phyloP scores from a whole-genome alignment of 305 asterid genomes.

The Fraxinus latifolia region DNA sequence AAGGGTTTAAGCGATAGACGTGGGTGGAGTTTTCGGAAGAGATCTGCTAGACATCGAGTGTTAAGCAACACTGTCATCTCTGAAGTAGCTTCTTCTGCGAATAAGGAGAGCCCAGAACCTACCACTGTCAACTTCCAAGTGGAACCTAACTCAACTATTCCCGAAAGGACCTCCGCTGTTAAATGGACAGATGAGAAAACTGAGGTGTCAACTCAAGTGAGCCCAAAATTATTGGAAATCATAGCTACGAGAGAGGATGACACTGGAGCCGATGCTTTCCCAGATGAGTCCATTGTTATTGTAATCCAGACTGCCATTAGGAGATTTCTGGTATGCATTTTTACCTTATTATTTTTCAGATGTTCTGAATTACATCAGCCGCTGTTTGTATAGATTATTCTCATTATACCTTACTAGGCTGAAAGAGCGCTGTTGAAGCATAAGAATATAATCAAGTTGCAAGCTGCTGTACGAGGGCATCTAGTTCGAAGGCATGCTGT shows the following conservation, averaged over 20 bases:
- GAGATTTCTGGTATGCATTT: conserved; percentile 59
- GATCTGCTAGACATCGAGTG: conserved; percentile 74
- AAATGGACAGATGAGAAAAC: conserved; percentile 51
- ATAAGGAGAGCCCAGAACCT: conserved; percentile 61
- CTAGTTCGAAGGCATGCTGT: conserved; percentile 79
- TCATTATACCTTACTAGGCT: conserved; percentile 55
- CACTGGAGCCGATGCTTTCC: conserved; percentile 25
- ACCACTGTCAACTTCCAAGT: conserved; percentile 40
- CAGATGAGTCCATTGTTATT: conserved; percentile 54
- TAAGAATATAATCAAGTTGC: conserved; percentile 60
- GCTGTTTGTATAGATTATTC: conserved; percentile 12
- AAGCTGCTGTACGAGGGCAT: conserved; percentile 95
- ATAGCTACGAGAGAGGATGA: conserved; percentile 34
- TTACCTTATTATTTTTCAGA: conserved; percentile 12
- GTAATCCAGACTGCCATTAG: conserved; percentile 75
- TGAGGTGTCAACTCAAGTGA: conserved; percentile 36
- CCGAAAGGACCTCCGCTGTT: conserved; percentile 45
- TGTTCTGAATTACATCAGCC: conserved; percentile 19
- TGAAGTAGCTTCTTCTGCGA: conserved; percentile 53
- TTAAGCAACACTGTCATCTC: conserved; percentile 63
- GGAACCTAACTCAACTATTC: conserved; percentile 43
- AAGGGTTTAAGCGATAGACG: conserved; percentile 72
- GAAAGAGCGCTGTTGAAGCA: conserved; percentile 52
- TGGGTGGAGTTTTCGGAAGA: conserved; percentile 93
- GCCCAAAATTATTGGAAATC: conserved; percentile 35